Evolutionary conservation across 805 yeast genomes (phyloP).

Genomic region (Lipomyces sp.): DNA sequence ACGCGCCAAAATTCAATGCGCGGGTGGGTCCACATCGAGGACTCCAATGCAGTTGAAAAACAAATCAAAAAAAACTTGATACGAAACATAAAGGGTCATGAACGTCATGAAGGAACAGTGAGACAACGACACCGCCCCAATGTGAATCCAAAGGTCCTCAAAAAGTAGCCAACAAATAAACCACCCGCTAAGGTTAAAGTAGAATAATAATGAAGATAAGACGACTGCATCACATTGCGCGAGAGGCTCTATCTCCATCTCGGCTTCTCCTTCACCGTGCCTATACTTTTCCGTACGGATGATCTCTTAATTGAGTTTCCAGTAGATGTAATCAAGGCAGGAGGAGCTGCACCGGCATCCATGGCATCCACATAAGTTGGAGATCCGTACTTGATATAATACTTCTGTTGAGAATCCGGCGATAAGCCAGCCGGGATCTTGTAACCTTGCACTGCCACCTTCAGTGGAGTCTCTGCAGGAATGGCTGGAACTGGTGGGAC

Average conservation of each 20-base stretch:
- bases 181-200: neutral
- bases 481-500: slow-evolving; percentile 11
- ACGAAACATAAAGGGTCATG: neutral
- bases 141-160: neutral
- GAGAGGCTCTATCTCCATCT: slow-evolving; percentile 23
- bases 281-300: slow-evolving; percentile 26
- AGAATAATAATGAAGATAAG: neutral
- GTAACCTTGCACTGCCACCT: neutral
- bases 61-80: too few species aligned
- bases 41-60: too few species aligned
- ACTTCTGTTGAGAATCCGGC: slow-evolving; percentile 25
- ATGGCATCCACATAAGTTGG: slow-evolving; percentile 7
- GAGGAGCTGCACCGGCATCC: neutral
- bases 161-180: neutral
- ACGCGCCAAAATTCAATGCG: too few species aligned
- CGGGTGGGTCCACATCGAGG: too few species aligned
- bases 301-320: neutral
- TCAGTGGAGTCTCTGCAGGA: slow-evolving; percentile 9
- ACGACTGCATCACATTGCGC: neutral
- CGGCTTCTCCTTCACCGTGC: slow-evolving; percentile 24
- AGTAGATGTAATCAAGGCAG: neutral
- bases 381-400: slow-evolving; percentile 25
- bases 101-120: neutral
- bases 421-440: slow-evolving; percentile 21
- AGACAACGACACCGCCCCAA: neutral